Base-by-base conservation (phyloP, 2,329 filamentous ascomycete species). In the Calonectria fujianensis region DNA sequence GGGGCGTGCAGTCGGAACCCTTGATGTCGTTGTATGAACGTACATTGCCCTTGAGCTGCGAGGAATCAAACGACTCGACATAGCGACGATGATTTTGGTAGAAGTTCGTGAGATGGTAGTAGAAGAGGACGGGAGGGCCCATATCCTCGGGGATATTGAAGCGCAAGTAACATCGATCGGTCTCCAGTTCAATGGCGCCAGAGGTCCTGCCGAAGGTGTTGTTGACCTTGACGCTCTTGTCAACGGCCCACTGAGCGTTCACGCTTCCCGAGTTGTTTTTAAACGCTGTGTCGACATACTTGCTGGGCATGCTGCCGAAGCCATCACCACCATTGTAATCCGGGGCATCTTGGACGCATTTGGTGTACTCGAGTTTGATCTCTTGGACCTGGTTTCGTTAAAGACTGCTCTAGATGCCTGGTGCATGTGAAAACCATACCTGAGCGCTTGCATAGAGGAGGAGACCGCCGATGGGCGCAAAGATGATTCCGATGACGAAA, bases 31-130 rank as follows among this genome's bases (percentile, higher is more conserved):
- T 80, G 72, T 89, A 90, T 39, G 88, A 87, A 24, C 94, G 90
- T 14, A 89, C 89, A 8, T 92, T 88, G 59, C 96, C 97, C 78
- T 93, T 87, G 69, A 99, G 89, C 85, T 99, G 97, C 68, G 94
- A 89, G 72, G 93, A 90, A 82, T 96, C 94, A 81, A 98, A 94
- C 1, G 95, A 98, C 83, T 95, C 94, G 75, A 98, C 97, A 80
- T 99, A 99, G 85, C 96, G 93, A 78, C 97, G 94, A 84, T 99
- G 97, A 84, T 99, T 99, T 86, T 99, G 97, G 88, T 98, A 98
- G 87, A 99, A 99, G 87, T 98, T 98, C 73, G 95, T 96, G 76
- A 99, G 92, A 79, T 94, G 94, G 86, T 99, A 99, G 88, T 98
- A 99, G 85, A 98, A 92, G 75, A 96, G 91, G 14, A 99, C 94